phyloP scores from a whole-genome alignment of 768 basidiomycete species.

The Ramaria sp. region DNA sequence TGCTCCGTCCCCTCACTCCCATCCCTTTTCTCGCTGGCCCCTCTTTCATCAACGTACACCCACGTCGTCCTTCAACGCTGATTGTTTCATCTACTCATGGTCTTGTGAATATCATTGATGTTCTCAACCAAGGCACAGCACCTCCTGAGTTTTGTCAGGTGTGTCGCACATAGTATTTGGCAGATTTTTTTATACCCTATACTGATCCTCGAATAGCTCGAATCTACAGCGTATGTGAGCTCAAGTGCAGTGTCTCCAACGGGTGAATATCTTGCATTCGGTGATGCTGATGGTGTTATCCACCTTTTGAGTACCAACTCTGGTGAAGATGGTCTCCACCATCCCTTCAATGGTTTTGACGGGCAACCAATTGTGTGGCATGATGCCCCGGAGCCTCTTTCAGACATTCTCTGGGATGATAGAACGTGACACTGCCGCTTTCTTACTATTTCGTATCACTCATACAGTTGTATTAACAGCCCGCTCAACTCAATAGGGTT shows the following conservation, averaged over 20 bases:
- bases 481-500: conserved; percentile 85
- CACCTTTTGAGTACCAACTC: conserved; percentile 72
- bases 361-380: conserved; percentile 82
- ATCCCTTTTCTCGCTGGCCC: conserved; percentile 83
- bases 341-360: conserved; percentile 83
- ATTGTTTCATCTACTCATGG: conserved; percentile 73
- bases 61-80: conserved; percentile 63
- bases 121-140: conserved; percentile 51
- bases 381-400: conserved; percentile 55
- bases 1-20: conserved; percentile 71
- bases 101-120: conserved; percentile 76
- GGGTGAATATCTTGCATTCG: conserved; percentile 87
- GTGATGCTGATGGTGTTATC: conserved; percentile 75
- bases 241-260: conserved; percentile 75
- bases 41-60: conserved; percentile 72
- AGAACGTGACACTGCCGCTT: conserved; percentile 46
- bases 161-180: conserved; percentile 5
- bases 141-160: conserved; percentile 74
- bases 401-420: conserved; percentile 72
- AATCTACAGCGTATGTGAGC: conserved; percentile 64
- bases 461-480: conserved; percentile 26
- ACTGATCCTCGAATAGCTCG: conserved; percentile 34
- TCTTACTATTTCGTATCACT: background rate
- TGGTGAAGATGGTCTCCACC: conserved; percentile 36
- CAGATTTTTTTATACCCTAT: background rate